Evolutionary conservation across 1,139 yeast genomes (phyloP), one percentile per base, ranked within the genome.

Genomic region (Hemisphaericaspora xylofermentans): DNA sequence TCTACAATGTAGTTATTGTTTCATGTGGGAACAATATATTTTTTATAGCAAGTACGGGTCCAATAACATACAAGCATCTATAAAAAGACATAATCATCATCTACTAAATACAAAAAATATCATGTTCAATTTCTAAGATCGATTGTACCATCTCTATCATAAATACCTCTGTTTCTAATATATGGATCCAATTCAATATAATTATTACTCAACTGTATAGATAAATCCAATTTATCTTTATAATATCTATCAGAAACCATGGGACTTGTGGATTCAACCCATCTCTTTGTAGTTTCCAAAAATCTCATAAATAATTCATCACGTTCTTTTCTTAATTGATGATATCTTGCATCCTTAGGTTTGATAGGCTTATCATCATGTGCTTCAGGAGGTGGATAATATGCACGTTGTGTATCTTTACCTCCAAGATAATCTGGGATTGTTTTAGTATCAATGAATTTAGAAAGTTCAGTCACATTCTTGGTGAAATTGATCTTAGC

Each of bases 401-500:
- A 49, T 15, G 61, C 56, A 18, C 56, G 62, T 34, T 53, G 55
- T 12, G 49, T 46, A 42, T 66, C 73, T 15, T 54, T 53, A 18
- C 77, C 77, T 6, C 76, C 77, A 53, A 71, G 57, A 31, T 63
- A 63, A 37, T 58, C 60, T 6, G 77, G 76, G 43, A 72, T 61
- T 46, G 57, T 58, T 24, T 53, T 46, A 6, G 62, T 59, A 33
- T 68, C 73, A 36, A 71, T 56, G 40, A 58, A 66, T 37, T 58
- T 53, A 21, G 47, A 45, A 43, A 71, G 53, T 39, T 71, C 76
- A 33, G 61, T 57, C 42, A 51, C 55, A 49, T 64, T 61, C 48
- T 71, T 71, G 34, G 73, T 63, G 49, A 72, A 72, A 47, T 68
- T 72, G 40, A 72, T 68, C 50, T 72, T 72, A 17, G 71, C 60